These are phyloP conservation scores for Chrysophaeum taylorii DNA, from an alignment of 352 stramenopile species.

Conservation along the genomic window DNA sequence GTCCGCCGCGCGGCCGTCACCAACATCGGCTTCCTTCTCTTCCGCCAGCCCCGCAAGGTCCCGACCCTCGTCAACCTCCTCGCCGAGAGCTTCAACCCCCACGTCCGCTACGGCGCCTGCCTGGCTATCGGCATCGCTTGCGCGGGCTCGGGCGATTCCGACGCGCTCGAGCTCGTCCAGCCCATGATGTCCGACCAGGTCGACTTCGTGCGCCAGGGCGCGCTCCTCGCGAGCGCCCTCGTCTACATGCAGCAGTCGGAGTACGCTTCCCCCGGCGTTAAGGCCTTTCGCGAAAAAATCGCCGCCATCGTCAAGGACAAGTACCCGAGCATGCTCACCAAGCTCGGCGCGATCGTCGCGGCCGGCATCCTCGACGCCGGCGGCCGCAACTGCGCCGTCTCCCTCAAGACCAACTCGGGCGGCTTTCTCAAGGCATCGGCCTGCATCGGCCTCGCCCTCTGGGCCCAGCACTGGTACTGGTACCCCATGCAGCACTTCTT, in stretches of 20 bases:
- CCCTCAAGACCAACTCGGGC: conserved; percentile 82
- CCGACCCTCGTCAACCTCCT: conserved; percentile 54
- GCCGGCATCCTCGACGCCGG: conserved; percentile 93
- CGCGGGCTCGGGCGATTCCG: conserved; percentile 85
- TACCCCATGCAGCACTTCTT: conserved; percentile 97
- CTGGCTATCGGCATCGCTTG: conserved; percentile 96
- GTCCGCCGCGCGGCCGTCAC: conserved; percentile 94
- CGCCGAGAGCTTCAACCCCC: conserved; percentile 97
- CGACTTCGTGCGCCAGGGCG: conserved; percentile 96
- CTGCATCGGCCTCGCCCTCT: conserved; percentile 88
- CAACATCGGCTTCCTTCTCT: conserved; percentile 93
- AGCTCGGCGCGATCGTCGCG: conserved; percentile 95
- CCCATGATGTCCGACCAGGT: conserved; percentile 94
- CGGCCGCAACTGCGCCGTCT: conserved; percentile 90
- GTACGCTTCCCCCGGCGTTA: conserved; percentile 50
- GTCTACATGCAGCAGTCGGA: conserved; percentile 95
- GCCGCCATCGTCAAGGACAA: conserved; percentile 75
- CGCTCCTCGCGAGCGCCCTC: conserved; percentile 88
- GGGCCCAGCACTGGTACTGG: conserved; percentile 99
- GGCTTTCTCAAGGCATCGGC: conserved; percentile 95
- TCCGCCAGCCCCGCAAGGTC: conserved; percentile 28
- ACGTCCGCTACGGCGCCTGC: conserved; percentile 97
- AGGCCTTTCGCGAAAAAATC: conserved; percentile 57
- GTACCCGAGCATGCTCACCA: conserved; percentile 95
- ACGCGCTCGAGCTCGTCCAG: conserved; percentile 90